A percentile compares a stretch with the other conserved stretches of the same genome.
Conservation (phyloP, 2,329 filamentous ascomycete species). For the Ploettnerulaceae sp. region DNA sequence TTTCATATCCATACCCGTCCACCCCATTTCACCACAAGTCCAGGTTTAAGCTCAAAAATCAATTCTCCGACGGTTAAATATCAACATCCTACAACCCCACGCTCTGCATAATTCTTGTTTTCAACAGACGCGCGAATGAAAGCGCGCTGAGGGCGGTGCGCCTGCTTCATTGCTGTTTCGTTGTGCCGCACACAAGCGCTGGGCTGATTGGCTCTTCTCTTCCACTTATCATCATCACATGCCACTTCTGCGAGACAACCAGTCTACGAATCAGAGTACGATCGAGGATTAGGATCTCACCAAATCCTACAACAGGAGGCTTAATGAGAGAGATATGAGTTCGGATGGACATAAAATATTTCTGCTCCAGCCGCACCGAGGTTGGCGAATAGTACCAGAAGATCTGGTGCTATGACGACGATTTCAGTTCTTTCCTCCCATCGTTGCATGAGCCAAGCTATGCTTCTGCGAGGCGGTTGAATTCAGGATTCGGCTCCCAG, state of each 20-base stretch:
- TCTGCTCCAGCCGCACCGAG: not conserved
- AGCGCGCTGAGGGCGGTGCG: not conserved
- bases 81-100: not conserved
- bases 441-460: not conserved
- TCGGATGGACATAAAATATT: not conserved
- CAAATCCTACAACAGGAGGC: too few relatives aligned
- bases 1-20: slow-evolving; percentile 1
- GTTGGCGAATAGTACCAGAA: not conserved
- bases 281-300: too few relatives aligned
- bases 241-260: not conserved
- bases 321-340: not conserved
- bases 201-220: too few relatives aligned
- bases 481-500: slow-evolving; percentile 1
- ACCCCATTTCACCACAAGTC: not conserved
- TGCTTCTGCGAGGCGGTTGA: not conserved
- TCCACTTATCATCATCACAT: slow-evolving; percentile 12
- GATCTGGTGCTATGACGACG: not conserved
- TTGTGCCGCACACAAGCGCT: slow-evolving; percentile 13
- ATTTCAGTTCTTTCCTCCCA: too few relatives aligned
- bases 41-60: not conserved
- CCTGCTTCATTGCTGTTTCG: slow-evolving; percentile 6
- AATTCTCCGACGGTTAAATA: not conserved
- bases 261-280: not conserved
- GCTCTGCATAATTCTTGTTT: slow-evolving; percentile 1
- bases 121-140: slow-evolving; percentile 8